A percentile compares a stretch with the other conserved stretches of the same genome.
Conservation (phyloP, 2,329 filamentous ascomycete species). For the Phialemonium atrogriseum region DNA sequence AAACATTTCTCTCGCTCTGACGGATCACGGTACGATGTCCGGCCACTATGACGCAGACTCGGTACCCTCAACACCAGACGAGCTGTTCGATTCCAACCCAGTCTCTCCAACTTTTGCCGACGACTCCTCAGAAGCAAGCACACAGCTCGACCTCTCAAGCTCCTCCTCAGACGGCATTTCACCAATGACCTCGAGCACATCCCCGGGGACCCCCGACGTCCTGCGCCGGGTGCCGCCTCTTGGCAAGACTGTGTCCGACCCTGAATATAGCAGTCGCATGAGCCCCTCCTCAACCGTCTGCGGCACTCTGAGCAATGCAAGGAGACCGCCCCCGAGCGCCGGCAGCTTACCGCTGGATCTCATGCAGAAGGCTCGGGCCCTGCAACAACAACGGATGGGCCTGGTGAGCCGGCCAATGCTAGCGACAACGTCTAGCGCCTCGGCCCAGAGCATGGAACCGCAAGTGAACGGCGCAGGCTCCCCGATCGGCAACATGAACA, state of each 20-base stretch:
- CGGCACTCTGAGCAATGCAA: slow-evolving; percentile 62
- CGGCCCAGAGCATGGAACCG: slow-evolving; percentile 21
- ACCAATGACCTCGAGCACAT: slow-evolving; percentile 1
- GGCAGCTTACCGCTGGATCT: slow-evolving; percentile 29
- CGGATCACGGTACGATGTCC: too few species aligned
- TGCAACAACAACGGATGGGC: slow-evolving; percentile 25
- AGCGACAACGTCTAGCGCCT: slow-evolving; percentile 13
- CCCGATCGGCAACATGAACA: slow-evolving; percentile 11
- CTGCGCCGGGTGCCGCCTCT: slow-evolving; percentile 49
- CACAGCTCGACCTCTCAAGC: slow-evolving; percentile 34
- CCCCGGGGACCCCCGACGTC: slow-evolving; percentile 17
- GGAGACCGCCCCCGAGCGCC: slow-evolving; percentile 39
- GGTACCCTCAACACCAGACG: slow-evolving; percentile 38
- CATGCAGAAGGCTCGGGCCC: slow-evolving; percentile 28
- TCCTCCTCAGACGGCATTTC: slow-evolving; percentile 16
- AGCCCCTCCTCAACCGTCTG: slow-evolving; percentile 77
- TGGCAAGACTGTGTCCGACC: slow-evolving; percentile 52
- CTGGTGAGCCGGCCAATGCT: slow-evolving; percentile 16
- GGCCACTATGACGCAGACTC: slow-evolving; percentile 25
- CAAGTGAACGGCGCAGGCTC: slow-evolving; percentile 18
- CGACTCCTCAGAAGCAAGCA: slow-evolving; percentile 38
- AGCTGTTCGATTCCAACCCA: slow-evolving; percentile 29
- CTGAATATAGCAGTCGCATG: slow-evolving; percentile 49
- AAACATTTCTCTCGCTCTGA: too few species aligned
- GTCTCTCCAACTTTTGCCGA: slow-evolving; percentile 33